Evolutionary conservation across 2,329 filamentous ascomycete species (phyloP).

Genomic region (Cercospora citrullina): DNA sequence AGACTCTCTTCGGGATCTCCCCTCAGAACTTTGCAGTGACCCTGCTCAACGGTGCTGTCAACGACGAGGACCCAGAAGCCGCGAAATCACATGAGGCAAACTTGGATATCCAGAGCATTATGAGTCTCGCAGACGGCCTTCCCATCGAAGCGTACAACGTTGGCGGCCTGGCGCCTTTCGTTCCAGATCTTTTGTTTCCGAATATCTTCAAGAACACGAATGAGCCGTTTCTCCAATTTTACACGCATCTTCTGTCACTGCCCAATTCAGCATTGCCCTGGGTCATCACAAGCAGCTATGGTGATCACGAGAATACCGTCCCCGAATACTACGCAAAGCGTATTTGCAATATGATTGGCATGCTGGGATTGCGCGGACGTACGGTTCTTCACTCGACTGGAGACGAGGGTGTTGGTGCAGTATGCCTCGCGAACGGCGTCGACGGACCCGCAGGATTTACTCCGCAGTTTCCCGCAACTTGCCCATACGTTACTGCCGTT

Average conservation of each 20-base stretch:
- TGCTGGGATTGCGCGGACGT: slow-evolving; percentile 63
- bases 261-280: slow-evolving; percentile 54
- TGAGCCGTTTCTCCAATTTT: slow-evolving; percentile 65
- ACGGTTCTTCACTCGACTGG: slow-evolving; percentile 62
- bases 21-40: slow-evolving; percentile 45
- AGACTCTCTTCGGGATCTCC: slow-evolving; percentile 42
- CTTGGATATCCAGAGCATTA: slow-evolving; percentile 63
- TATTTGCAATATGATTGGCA: slow-evolving; percentile 63
- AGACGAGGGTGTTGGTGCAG: slow-evolving; percentile 57
- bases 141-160: slow-evolving; percentile 48
- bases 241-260: slow-evolving; percentile 58
- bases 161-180: slow-evolving; percentile 50
- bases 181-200: slow-evolving; percentile 44
- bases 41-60: slow-evolving; percentile 25
- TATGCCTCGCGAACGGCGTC: slow-evolving; percentile 41
- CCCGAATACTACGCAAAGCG: slow-evolving; percentile 56
- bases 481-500: slow-evolving; percentile 50
- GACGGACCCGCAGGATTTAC: background rate
- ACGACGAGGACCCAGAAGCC: slow-evolving; percentile 30
- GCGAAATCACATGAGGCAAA: slow-evolving; percentile 55
- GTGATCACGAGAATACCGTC: slow-evolving; percentile 61
- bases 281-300: slow-evolving; percentile 64
- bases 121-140: slow-evolving; percentile 57
- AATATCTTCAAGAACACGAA: slow-evolving; percentile 54
- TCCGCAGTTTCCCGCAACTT: slow-evolving; percentile 45